These are phyloP conservation scores for Trametes meyenii DNA, from an alignment of 768 basidiomycete species.

Conservation along the genomic window DNA sequence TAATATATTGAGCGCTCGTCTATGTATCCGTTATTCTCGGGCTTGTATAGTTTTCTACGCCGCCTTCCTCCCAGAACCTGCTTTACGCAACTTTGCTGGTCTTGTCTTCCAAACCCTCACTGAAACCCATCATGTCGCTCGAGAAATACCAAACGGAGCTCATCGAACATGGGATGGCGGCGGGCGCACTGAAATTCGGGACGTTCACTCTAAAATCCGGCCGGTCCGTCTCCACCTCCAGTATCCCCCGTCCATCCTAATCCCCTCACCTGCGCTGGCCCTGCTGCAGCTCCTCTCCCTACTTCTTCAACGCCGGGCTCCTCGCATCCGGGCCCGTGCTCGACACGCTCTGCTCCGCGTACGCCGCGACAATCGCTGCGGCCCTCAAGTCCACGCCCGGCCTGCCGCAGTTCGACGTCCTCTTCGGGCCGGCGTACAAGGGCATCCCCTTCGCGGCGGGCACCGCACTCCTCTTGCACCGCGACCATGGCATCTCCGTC, in stretches of 20 bases:
- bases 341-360: slow-evolving; percentile 74
- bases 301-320: slow-evolving; percentile 96
- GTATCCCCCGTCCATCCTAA: slow-evolving; percentile 9
- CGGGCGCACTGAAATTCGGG: slow-evolving; percentile 86
- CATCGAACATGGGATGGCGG: slow-evolving; percentile 67
- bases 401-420: slow-evolving; percentile 66
- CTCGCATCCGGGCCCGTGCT: slow-evolving; percentile 85
- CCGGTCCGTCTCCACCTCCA: slow-evolving; percentile 56
- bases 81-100: not conserved
- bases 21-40: too few species aligned
- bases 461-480: slow-evolving; percentile 74
- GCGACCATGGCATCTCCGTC: slow-evolving; percentile 62
- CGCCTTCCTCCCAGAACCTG: too few species aligned
- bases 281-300: slow-evolving; percentile 74
- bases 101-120: not conserved
- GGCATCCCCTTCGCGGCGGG: slow-evolving; percentile 92
- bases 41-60: too few species aligned
- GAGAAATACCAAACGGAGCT: slow-evolving; percentile 62
- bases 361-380: slow-evolving; percentile 75
- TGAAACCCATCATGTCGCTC: slow-evolving; percentile 33
- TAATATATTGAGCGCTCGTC: too few species aligned
- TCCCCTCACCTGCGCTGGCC: slow-evolving; percentile 13
- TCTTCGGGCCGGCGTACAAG: slow-evolving; percentile 98
- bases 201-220: slow-evolving; percentile 94
- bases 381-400: slow-evolving; percentile 43